Base-by-base conservation (phyloP, 179 eudicot genomes). In the Gypsophila paniculata region DNA sequence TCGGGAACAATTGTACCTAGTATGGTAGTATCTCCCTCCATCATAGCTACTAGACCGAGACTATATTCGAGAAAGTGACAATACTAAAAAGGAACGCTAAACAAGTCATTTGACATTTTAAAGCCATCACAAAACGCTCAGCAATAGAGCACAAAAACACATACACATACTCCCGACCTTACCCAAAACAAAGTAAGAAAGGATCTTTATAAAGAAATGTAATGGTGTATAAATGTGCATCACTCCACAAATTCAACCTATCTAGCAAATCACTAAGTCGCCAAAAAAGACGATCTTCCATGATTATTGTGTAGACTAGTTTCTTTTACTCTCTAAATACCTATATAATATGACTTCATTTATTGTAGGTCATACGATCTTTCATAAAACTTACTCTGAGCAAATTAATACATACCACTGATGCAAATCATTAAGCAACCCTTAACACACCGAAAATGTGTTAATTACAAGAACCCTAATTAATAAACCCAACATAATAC, bases 161-260 rank as follows among this genome's bases (percentile, higher is more conserved):
- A 36, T 11, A 49, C 36, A 13, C 42, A 55, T n/a, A 17, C 4
- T 4, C 12, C 34, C 66, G 34, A 62, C 34, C 46, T 8, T 42
- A n/a, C 22, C 66, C 22, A 58, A 60, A 60, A 60, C 48, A 15
- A 62, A 32, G 8, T 34, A 62, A 62, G 23, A 34, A 62, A 62
- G 22, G 46, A 4, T 15, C 11, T 34, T 61, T 62, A 32, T n/a
- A 14, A 8, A 34, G 23, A 42, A 62, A 13, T 34, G 23, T n/a
- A 55, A 26, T 15, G 15, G 53, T 8, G 12, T 1, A 57, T 12
- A 70, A 22, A n/a, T 26, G 36, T 44, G 8, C 11, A 9, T 44
- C 49, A 44, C 6, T 44, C 12, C 11, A 44, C 49, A 44, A 3
- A 44, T 19, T 58, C 73, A 42, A 70, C 9, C 36, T 71, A 59